Conservation (phyloP, 1,284 basidiomycete genomes). For the Ganoderma lingzhi region DNA sequence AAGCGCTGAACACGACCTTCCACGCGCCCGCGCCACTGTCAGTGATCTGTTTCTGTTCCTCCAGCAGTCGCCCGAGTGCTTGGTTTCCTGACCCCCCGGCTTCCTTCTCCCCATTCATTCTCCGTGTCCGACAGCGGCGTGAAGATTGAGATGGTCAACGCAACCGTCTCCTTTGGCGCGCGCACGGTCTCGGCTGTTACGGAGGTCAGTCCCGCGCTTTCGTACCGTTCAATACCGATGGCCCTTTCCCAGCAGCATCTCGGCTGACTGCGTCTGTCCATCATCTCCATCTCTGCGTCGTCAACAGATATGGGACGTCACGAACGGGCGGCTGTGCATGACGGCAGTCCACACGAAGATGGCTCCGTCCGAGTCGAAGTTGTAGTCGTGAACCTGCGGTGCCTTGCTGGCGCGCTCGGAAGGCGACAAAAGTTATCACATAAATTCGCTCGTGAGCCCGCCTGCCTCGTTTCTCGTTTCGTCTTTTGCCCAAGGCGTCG, state of each 20-base stretch:
- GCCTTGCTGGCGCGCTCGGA: neutral
- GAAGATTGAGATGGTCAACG: conserved; percentile 28
- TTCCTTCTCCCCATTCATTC: neutral
- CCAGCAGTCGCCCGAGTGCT: neutral
- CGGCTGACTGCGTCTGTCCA: conserved; percentile 10
- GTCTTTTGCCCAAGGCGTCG: neutral
- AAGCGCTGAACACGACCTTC: conserved; percentile 25
- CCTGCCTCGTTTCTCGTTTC: no score
- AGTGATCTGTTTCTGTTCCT: conserved; percentile 2
- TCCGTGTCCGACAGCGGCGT: conserved; percentile 18
- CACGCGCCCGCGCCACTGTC: conserved; percentile 28
- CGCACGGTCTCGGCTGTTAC: conserved; percentile 26
- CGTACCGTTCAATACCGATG: neutral
- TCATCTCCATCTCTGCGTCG: neutral
- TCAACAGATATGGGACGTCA: conserved; percentile 48
- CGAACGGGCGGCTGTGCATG: conserved; percentile 42
- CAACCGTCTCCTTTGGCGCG: conserved; percentile 25
- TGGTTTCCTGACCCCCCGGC: neutral
- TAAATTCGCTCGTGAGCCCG: neutral
- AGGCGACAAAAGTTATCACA: neutral
- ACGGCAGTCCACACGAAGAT: conserved; percentile 50
- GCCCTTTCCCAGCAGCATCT: neutral
- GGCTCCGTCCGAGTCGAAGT: conserved; percentile 25
- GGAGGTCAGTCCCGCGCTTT: conserved; percentile 21
- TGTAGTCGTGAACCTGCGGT: neutral